Conservation (phyloP, 2,329 filamentous ascomycete species). For the Penicillium capsulatum region DNA sequence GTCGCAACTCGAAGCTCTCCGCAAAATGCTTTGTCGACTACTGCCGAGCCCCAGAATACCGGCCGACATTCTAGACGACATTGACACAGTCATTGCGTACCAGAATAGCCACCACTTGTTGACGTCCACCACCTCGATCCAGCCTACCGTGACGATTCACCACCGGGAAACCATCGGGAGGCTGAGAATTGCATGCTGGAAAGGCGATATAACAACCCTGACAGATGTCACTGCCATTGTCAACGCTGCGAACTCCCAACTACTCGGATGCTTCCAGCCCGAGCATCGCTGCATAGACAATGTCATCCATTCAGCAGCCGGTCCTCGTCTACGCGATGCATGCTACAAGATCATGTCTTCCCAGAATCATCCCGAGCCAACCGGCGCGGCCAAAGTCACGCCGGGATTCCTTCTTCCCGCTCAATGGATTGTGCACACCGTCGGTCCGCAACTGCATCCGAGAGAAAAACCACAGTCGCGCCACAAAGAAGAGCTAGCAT, state of each 20-base stretch:
- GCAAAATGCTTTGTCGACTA: slow-evolving; percentile 9
- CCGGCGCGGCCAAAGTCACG: slow-evolving; percentile 14
- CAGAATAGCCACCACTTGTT: slow-evolving; percentile 10
- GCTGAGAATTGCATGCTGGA: slow-evolving; percentile 14
- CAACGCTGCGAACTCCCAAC: slow-evolving; percentile 21
- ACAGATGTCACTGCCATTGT: slow-evolving; percentile 22
- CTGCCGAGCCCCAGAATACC: slow-evolving; percentile 8
- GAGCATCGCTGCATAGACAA: slow-evolving; percentile 25
- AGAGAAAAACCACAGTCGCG: slow-evolving; percentile 1
- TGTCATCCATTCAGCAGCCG: slow-evolving; percentile 22
- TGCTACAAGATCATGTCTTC: slow-evolving; percentile 15
- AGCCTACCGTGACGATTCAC: not conserved
- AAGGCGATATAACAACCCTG: slow-evolving; percentile 23
- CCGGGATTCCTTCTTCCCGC: slow-evolving; percentile 19
- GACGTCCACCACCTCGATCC: slow-evolving; percentile 10
- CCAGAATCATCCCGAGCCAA: slow-evolving; percentile 10
- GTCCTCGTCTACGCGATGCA: slow-evolving; percentile 20
- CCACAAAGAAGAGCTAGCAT: slow-evolving; percentile 12
- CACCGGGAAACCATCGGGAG: not conserved
- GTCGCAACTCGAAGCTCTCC: slow-evolving; percentile 13
- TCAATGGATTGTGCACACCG: slow-evolving; percentile 18
- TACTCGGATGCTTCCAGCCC: slow-evolving; percentile 22
- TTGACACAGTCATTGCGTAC: slow-evolving; percentile 13
- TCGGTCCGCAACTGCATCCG: slow-evolving; percentile 17
- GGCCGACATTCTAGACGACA: slow-evolving; percentile 3